Conservation (phyloP, 805 yeast species). For the Trichomonascus vanleenenianus region DNA sequence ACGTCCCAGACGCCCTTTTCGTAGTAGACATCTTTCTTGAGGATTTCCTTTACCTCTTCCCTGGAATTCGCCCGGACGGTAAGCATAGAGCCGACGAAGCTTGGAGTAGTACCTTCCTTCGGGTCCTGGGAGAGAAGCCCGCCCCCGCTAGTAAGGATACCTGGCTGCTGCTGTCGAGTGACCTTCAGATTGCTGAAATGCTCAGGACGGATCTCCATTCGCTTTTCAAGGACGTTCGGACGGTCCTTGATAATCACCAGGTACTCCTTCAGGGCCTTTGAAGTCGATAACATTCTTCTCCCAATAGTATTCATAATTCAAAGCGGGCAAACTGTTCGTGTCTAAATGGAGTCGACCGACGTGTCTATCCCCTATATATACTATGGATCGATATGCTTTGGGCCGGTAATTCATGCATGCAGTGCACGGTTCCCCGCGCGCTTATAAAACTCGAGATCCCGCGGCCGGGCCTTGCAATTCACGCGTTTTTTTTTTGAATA, state of each 20-base stretch:
- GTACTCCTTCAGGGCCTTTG: conserved; percentile 37
- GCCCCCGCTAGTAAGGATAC: conserved; percentile 34
- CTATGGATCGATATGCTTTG: too few species aligned
- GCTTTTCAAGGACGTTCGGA: conserved; percentile 39
- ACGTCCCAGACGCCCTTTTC: conserved; percentile 71
- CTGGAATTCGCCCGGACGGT: conserved; percentile 56
- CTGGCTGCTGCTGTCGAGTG: too few species aligned
- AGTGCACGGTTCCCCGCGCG: too few species aligned
- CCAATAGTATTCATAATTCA: too few species aligned
- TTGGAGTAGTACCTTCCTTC: conserved; percentile 21
- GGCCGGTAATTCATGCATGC: too few species aligned
- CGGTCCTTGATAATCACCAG: conserved; percentile 63
- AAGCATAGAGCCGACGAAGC: conserved; percentile 63
- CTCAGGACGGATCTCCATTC: conserved; percentile 15
- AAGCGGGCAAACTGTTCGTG: too few species aligned
- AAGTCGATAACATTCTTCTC: too few species aligned
- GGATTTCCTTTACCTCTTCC: conserved; percentile 56
- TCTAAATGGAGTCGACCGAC: too few species aligned
- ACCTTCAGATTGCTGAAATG: conserved; percentile 22
- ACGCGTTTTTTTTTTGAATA: too few species aligned
- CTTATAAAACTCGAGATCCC: too few species aligned
- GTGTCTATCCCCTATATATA: too few species aligned
- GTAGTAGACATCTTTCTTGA: conserved; percentile 57
- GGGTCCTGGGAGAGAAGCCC: conserved; percentile 32
- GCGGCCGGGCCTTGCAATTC: too few species aligned